Base-by-base conservation (phyloP, 371 early-diverging fungal genomes). In the Amoeboaphelidium occidentale region DNA sequence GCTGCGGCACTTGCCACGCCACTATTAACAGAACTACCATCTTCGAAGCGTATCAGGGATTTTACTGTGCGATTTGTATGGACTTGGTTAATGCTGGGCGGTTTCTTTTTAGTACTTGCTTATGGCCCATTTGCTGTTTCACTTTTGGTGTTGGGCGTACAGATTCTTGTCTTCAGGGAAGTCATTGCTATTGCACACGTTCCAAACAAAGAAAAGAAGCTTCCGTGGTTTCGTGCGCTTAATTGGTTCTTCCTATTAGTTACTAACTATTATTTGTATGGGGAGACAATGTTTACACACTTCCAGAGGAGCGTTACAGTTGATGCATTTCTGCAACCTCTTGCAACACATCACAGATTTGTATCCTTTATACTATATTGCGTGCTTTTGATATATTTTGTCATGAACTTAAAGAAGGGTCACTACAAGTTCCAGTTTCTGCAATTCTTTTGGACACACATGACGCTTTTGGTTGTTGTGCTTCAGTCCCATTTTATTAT, bases 361-460 rank as follows among this genome's bases (percentile, higher is more conserved):
- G 83, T 89, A 53, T 85, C 87, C 23, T 91, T 90, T 58, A 66
- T 72, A 24, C 66, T 90, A 45, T 94, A 91, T 59, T 64, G 78
- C 50, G 55, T 82, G 47, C 87, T 92, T 3, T 79, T 98, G 50
- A 81, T 92, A 12, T 73, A 80, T 55, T 98, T 96, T 68, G 87
- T 97, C 21, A 58, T 78, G 51, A 87, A 83, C 57, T 68, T 98
- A 51, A 79, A 79, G 60, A 87, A 84, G 67, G 84, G 85, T 6
- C 54, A 63, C 50, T 71, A 73, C 14, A 65, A 65, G 60, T 75
- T 78, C 60, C 97, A 97, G 65, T 83, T 98, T 63, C 65, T 77
- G 1, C 84, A 88, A 57, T 92, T 97, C 61, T 85, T 84, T 23
- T 82, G 90, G 80, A 88, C 87, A 1, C 93, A 97, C 59, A 88